Evolutionary conservation across 805 yeast genomes (phyloP).

Genomic region (Kluyveromyces lactis): DNA sequence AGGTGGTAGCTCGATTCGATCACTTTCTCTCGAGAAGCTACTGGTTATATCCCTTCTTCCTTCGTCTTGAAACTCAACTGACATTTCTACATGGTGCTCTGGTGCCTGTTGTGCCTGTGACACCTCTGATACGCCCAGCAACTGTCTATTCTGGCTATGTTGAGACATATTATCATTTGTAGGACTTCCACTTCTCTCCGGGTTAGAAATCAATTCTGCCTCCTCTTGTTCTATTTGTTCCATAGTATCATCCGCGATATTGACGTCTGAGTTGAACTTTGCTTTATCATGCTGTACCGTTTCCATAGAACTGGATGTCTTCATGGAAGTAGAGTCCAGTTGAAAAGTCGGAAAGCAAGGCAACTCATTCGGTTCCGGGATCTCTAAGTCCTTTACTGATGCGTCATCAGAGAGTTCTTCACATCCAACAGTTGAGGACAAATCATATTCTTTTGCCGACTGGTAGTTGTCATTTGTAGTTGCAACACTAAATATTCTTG

Average conservation of each 20-base stretch:
- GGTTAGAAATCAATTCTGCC: not conserved
- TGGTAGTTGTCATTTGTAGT: constrained; percentile 21
- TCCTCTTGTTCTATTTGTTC: not conserved
- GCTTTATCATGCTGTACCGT: not conserved
- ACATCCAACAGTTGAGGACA: constrained; percentile 1
- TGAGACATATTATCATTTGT: too few species aligned
- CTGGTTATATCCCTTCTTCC: not conserved
- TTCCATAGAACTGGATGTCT: not conserved
- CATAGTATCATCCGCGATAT: not conserved
- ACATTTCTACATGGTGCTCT: too few species aligned
- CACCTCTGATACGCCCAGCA: too few species aligned
- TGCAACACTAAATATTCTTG: constrained; percentile 19
- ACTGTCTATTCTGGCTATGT: too few species aligned
- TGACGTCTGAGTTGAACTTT: not conserved
- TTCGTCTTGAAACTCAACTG: too few species aligned
- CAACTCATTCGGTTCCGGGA: constrained; percentile 4
- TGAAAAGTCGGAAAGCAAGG: constrained; percentile 1
- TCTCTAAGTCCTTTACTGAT: constrained; percentile 14
- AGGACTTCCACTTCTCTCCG: constrained; percentile 2
- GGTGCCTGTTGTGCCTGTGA: too few species aligned
- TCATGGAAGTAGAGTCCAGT: not conserved
- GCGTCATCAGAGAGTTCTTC: not conserved
- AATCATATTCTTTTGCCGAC: constrained; percentile 16
- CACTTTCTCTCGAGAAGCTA: not conserved
- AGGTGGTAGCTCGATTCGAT: constrained; percentile 1